phyloP scores from a whole-genome alignment of 495 filamentous ascomycete species.

The Penicillium subrubescens region DNA sequence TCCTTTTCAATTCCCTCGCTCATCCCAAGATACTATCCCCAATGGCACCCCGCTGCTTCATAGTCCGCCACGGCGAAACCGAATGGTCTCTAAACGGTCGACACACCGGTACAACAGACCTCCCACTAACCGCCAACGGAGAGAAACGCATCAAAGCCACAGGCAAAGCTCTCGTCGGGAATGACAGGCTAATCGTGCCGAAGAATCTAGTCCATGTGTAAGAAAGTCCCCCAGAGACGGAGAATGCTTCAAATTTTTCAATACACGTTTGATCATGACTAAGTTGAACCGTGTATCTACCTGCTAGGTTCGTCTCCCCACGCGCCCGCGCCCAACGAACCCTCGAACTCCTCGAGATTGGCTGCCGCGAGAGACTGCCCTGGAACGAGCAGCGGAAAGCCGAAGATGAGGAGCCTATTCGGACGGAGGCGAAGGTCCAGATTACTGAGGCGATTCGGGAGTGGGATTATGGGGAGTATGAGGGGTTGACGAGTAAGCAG shows the following conservation, averaged over 20 bases:
- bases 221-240: too few species aligned
- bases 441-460: constrained; percentile 81
- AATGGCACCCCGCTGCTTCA: constrained; percentile 84
- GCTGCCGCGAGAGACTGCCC: constrained; percentile 53
- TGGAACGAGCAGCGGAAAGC: constrained; percentile 52
- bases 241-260: too few species aligned
- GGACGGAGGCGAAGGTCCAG: constrained; percentile 58
- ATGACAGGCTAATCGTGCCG: constrained; percentile 84
- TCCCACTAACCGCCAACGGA: constrained; percentile 83
- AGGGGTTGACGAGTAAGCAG: constrained; percentile 77
- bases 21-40: background rate
- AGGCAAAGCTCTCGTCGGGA: constrained; percentile 78
- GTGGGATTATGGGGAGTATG: constrained; percentile 97
- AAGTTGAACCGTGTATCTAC: too few species aligned
- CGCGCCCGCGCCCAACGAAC: constrained; percentile 84
- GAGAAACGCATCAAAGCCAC: constrained; percentile 83
- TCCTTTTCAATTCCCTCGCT: background rate
- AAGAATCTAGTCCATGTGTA: constrained; percentile 76
- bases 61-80: constrained; percentile 92
- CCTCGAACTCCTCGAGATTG: constrained; percentile 74
- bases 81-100: constrained; percentile 95
- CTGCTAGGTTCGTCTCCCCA: constrained; percentile 76
- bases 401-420: constrained; percentile 40
- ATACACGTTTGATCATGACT: too few species aligned
- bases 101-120: constrained; percentile 86